Evolutionary conservation across 208 protist genomes (phyloP), one percentile per base, ranked within the genome.

Genomic region (Wallacemonas sp.): DNA sequence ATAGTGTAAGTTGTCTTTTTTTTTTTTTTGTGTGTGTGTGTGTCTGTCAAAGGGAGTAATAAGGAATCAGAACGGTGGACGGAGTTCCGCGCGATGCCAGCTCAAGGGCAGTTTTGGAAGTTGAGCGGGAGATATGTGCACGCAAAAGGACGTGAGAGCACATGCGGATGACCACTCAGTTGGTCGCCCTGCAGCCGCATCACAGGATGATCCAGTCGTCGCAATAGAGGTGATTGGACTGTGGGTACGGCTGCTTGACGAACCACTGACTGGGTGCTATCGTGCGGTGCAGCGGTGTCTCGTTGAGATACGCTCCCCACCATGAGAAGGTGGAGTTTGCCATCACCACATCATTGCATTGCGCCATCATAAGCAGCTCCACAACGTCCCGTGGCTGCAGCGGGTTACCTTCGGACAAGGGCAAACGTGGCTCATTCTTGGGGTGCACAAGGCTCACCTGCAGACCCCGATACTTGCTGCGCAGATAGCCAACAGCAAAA

Each of bases 291-390:
- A 90, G 69, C 33, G 90, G 82, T 11, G 39, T 26, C 17, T 31
- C 46, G 49, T 93, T 93, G 3, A 93, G 65, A 69, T 93, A 96
- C 24, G 87, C 87, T 0, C 75, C 86, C 87, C 90, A 96, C 87
- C 90, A 96, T 28, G 84, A 92, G 64, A 88, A 96, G 31, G 80
- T 82, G 0, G 86, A 93, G 77, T 96, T 96, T 1, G 90, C 87
- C 80, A 96, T 96, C 19, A 96, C 75, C 3, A 96, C 76, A 62
- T 96, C 90, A 62, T 91, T 63, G 72, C 90, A 96, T 44, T 75
- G 70, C 27, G 80, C 62, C 69, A 96, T 74, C 84, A 93, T 91
- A 22, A 93, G 47, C 49, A 96, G 55, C 60, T 96, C 90, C 54
- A 91, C 31, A 51, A 93, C 86, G 21, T 96, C 90, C 21, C 85